Evolutionary conservation across 768 basidiomycete species (phyloP), one percentile per base, ranked within the genome.

Genomic region (Naematelia encephala): DNA sequence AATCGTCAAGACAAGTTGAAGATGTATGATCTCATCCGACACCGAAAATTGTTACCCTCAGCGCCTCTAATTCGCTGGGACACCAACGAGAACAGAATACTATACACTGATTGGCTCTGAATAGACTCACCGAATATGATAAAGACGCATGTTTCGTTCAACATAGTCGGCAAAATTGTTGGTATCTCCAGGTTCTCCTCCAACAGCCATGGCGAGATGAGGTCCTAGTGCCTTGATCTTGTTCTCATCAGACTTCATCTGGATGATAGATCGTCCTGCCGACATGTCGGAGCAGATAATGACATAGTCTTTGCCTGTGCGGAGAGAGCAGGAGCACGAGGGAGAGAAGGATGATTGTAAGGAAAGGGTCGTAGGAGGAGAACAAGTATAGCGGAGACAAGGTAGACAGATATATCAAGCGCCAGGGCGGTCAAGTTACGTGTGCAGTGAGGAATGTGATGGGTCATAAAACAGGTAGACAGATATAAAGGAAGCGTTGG

Each of bases 231-330:
- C 82, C 78, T 92, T 91, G 82, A 94, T 90, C 81, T 98, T 97
- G 82, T 98, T 93, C 80, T 90, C 89, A 79, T 96, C 91, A 34
- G 82, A 76, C 81, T 98, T 96, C 91, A 98, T 96, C 80, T 92
- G 94, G 75, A 98, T 87, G 78, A 99, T 90, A 28, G 91, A 96
- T 67, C 90, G 84, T 2, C 87, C 85, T 5, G 91, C 85, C 13
- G 86, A 89, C 5, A 87, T 91, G 79, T 98, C 94, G 10, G 92
- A 86, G 1, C 93, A 91, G 68, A 99, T 80, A 62, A 99, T 84
- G 56, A 91, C 87, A 79, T 91, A 99, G 70, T 86, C 93, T 76
- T 96, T 94, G 51, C 93, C 93, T 42, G 54, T 30, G 50, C 19
- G 22, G 27, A 57, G 51, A 27, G 28, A 39, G 4, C 34, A 39